These are phyloP conservation scores for Calcarisporium arbuscula DNA, from an alignment of 2,329 filamentous ascomycete species.

Conservation along the genomic window DNA sequence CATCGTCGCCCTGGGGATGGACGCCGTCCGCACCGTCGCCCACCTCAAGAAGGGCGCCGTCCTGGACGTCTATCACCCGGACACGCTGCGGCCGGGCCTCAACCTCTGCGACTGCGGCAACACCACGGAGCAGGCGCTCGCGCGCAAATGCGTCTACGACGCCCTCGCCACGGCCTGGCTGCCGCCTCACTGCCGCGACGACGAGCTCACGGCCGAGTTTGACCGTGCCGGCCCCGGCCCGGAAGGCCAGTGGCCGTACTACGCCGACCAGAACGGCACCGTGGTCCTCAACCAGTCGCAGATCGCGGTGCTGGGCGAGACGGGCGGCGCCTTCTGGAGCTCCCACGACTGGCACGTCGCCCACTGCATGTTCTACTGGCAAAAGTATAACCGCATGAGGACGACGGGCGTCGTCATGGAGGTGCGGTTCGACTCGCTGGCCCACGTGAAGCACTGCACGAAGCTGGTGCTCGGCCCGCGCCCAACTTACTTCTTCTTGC, in stretches of 20 bases:
- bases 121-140: constrained; percentile 18
- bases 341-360: constrained; percentile 22
- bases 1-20: too few species aligned
- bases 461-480: not conserved
- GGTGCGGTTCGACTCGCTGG: constrained; percentile 11
- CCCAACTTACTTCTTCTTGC: constrained; percentile 1
- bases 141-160: constrained; percentile 25
- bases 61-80: too few species aligned
- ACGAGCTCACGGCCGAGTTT: constrained; percentile 25
- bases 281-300: constrained; percentile 12
- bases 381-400: constrained; percentile 15
- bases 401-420: constrained; percentile 15
- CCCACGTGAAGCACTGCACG: constrained; percentile 4
- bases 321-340: constrained; percentile 12
- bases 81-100: too few species aligned
- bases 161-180: constrained; percentile 27
- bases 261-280: constrained; percentile 18
- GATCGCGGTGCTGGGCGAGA: constrained; percentile 12
- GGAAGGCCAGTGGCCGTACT: constrained; percentile 25
- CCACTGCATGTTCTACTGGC: constrained; percentile 28
- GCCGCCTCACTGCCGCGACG: constrained; percentile 24
- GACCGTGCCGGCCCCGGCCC: constrained; percentile 20
- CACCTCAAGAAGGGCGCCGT: too few species aligned
- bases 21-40: too few species aligned
- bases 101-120: constrained; percentile 28